Evolutionary conservation across 2,329 filamentous ascomycete species (phyloP).

Genomic region (Colletotrichum sp.): DNA sequence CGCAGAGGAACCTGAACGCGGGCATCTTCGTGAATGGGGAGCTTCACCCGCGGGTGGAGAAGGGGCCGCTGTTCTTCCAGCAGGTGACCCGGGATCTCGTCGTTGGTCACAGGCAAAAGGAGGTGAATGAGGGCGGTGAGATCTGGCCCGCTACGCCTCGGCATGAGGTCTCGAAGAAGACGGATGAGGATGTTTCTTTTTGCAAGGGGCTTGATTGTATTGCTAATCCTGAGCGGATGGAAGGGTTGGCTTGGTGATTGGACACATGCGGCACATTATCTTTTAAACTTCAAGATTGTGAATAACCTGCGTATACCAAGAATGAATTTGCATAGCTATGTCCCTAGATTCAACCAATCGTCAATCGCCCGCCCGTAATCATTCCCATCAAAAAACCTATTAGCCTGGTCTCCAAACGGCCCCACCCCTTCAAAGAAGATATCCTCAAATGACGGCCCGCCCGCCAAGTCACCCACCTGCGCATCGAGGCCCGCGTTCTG

Average conservation of each 20-base stretch:
- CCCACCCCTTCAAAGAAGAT: conserved; percentile 26
- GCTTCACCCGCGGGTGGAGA: conserved; percentile 36
- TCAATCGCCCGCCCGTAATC: conserved; percentile 39
- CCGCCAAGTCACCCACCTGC: not conserved
- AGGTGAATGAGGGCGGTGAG: not conserved
- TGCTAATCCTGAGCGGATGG: not conserved
- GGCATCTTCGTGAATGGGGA: conserved; percentile 57
- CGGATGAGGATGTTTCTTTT: not conserved
- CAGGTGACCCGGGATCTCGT: not conserved
- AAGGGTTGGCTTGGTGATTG: not conserved
- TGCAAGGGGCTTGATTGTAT: not conserved
- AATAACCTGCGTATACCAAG: not conserved
- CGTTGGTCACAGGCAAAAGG: not conserved
- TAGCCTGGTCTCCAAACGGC: conserved; percentile 26
- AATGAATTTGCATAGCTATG: not conserved
- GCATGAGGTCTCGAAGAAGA: not conserved
- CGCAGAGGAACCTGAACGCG: conserved; percentile 54
- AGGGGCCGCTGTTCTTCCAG: not conserved
- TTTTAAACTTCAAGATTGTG: accelerated
- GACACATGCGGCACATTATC: accelerated
- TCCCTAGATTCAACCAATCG: conserved; percentile 32
- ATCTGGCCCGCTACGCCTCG: not conserved
- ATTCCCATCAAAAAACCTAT: conserved; percentile 35
- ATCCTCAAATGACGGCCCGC: conserved; percentile 19
- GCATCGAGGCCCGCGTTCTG: not conserved